Conservation (phyloP, 2,329 filamentous ascomycete species). For the Aspergillus tanneri region DNA sequence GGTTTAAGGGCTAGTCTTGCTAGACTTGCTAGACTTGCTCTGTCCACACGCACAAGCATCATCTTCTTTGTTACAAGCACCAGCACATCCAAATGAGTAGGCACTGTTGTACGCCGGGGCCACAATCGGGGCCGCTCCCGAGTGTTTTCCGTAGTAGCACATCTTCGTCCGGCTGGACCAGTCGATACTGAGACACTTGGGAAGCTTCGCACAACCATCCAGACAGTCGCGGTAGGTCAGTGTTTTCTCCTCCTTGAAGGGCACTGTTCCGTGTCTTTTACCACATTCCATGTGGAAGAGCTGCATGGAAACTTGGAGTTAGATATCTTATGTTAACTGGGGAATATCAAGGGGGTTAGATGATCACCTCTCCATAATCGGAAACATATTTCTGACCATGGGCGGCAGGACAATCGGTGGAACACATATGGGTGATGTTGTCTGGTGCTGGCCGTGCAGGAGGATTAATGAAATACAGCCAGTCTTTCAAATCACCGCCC, state of each 20-base stretch:
- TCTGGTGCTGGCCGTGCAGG: too few species aligned
- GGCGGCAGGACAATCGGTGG: too few species aligned
- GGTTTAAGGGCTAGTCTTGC: too few species aligned
- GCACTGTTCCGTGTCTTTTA: not conserved
- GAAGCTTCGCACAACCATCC: not conserved
- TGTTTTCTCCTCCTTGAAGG: not conserved
- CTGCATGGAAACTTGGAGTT: not conserved
- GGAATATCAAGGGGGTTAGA: too few species aligned
- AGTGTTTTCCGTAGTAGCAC: constrained; percentile 4
- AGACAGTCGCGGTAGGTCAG: not conserved
- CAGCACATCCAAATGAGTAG: not conserved
- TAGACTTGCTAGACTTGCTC: not conserved
- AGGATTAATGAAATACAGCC: too few species aligned
- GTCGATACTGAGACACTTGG: constrained; percentile 1
- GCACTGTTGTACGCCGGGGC: constrained; percentile 1
- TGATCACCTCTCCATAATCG: too few species aligned
- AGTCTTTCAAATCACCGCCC: too few species aligned
- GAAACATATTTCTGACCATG: too few species aligned
- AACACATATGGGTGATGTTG: too few species aligned
- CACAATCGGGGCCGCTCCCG: not conserved
- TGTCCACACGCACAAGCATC: not conserved
- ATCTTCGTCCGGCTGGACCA: not conserved
- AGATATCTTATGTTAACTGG: too few species aligned
- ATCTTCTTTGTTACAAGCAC: constrained; percentile 1
- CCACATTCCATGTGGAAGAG: constrained; percentile 7